These are phyloP conservation scores for Annona cherimola DNA, from an alignment of 164 flowering plant species.

Conservation along the genomic window DNA sequence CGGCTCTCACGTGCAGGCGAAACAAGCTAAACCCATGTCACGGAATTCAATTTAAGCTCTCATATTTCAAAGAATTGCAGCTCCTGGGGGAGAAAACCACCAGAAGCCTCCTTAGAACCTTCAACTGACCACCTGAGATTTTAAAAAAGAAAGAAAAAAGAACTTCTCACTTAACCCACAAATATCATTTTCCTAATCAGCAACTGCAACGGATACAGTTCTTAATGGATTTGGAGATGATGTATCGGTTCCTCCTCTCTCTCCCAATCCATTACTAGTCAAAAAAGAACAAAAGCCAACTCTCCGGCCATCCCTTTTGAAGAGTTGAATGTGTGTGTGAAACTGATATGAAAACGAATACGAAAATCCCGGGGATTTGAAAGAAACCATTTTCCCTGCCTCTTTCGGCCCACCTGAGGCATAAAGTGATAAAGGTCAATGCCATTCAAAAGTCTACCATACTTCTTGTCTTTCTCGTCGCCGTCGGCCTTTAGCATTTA, in stretches of 20 bases:
- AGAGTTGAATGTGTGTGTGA: background rate
- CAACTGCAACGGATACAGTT: background rate
- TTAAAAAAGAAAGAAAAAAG: background rate
- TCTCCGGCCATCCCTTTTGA: background rate
- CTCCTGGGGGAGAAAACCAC: background rate
- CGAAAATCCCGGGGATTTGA: background rate
- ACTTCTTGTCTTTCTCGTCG: background rate
- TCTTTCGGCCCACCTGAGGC: background rate
- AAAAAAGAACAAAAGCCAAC: background rate
- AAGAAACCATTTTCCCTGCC: background rate
- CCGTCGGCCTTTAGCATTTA: background rate
- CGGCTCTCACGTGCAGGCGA: background rate
- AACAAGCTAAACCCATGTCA: constrained; percentile 6
- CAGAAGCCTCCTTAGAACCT: background rate
- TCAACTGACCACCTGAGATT: background rate
- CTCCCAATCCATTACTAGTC: constrained; percentile 5
- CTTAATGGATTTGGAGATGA: background rate
- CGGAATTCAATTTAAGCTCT: background rate
- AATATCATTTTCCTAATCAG: background rate
- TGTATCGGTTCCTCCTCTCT: background rate
- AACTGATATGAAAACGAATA: background rate
- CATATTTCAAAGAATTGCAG: background rate
- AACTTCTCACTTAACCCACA: background rate
- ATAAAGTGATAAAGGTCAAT: background rate
- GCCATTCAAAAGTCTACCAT: background rate